Evolutionary conservation across 2,329 filamentous ascomycete species (phyloP).

Genomic region (Stachybotrys elegans): DNA sequence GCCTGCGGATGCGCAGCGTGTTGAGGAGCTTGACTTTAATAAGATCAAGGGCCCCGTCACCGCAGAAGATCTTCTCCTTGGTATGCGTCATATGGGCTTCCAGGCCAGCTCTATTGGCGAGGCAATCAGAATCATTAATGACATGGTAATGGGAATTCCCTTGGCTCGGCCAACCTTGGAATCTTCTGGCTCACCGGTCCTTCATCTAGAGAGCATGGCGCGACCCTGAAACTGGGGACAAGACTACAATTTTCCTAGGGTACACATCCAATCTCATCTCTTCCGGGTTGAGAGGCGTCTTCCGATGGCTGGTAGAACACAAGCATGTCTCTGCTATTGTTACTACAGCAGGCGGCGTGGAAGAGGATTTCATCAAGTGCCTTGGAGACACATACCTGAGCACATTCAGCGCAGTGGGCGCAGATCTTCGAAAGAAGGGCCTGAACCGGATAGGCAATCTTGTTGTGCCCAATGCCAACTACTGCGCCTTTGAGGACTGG

Average conservation of each 20-base stretch:
- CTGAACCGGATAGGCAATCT: conserved; percentile 96
- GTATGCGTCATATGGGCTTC: conserved; percentile 82
- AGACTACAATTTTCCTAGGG: conserved; percentile 91
- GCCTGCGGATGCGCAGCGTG: conserved; percentile 70
- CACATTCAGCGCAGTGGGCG: conserved; percentile 73
- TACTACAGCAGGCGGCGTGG: conserved; percentile 89
- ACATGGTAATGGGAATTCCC: conserved; percentile 63
- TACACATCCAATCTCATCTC: conserved; percentile 98
- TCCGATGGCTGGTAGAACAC: conserved; percentile 91
- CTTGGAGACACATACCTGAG: conserved; percentile 91
- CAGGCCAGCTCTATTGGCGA: conserved; percentile 70
- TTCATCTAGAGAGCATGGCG: conserved; percentile 62
- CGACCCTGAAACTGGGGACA: conserved; percentile 71
- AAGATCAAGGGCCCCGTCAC: conserved; percentile 72
- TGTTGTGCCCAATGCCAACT: conserved; percentile 89
- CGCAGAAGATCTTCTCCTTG: conserved; percentile 74
- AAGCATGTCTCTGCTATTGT: conserved; percentile 89
- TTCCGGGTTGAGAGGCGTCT: conserved; percentile 83
- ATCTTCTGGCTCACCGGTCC: conserved; percentile 12
- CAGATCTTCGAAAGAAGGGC: conserved; percentile 73
- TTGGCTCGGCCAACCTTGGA: neutral
- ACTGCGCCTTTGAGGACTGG: conserved; percentile 98
- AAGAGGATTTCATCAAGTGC: conserved; percentile 98
- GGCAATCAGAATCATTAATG: conserved; percentile 86
- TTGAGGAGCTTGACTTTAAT: conserved; percentile 91